These are phyloP conservation scores for Russula emetica DNA, from an alignment of 768 basidiomycete genomes.

Conservation along the genomic window DNA sequence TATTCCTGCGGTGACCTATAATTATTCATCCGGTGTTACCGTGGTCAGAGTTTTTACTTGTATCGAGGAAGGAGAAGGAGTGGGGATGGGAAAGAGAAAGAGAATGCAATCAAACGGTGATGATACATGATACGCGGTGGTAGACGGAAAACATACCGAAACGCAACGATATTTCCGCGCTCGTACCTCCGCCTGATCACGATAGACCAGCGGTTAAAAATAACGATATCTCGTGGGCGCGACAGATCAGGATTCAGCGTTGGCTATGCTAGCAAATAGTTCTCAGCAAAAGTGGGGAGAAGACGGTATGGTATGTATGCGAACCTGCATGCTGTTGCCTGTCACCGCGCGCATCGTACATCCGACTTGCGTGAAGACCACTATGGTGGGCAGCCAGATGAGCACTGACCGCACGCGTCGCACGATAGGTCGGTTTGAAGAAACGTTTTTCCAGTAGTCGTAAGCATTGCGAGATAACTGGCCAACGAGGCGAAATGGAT, in stretches of 20 bases:
- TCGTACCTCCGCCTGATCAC: conserved; percentile 16
- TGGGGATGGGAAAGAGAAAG: no score
- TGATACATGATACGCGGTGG: not conserved
- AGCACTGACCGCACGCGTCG: conserved; percentile 8
- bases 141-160: conserved; percentile 13
- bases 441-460: conserved; percentile 4
- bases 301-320: not conserved
- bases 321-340: conserved; percentile 29
- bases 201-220: conserved; percentile 26
- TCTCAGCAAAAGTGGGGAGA: not conserved
- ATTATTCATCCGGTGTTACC: not conserved
- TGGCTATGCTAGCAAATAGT: conserved; percentile 23
- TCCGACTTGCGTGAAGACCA: conserved; percentile 21
- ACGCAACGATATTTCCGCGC: conserved; percentile 26
- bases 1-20: conserved; percentile 23
- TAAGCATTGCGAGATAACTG: conserved; percentile 6
- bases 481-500: conserved; percentile 1
- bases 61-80: not conserved
- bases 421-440: not conserved
- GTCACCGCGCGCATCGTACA: conserved; percentile 21
- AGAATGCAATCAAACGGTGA: not conserved
- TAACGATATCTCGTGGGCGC: conserved; percentile 20
- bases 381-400: conserved; percentile 23
- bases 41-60: no score
- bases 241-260: conserved; percentile 27